Percentiles rank a stretch among this genome's conserved stretches.
Evolutionary conservation across 768 basidiomycete species (phyloP).

Genomic region (Hygrocybe punicea): DNA sequence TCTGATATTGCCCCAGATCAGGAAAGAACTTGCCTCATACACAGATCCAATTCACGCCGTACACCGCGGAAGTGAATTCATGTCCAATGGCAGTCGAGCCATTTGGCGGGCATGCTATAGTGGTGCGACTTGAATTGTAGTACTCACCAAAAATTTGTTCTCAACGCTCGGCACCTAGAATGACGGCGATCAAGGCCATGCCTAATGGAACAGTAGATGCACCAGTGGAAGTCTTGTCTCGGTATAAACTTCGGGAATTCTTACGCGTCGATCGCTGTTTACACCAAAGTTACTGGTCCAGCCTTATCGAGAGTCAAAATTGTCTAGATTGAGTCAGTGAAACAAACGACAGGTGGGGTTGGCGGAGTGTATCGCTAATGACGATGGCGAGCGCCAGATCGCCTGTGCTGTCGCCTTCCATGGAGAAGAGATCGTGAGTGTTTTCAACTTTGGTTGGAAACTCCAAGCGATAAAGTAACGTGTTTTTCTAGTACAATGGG

Average conservation of each 20-base stretch:
- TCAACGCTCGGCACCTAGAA: too few species aligned
- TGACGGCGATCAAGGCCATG: conserved; percentile 40
- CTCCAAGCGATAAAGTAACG: conserved; percentile 6
- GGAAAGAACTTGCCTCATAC: too few species aligned
- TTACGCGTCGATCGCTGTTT: conserved; percentile 91
- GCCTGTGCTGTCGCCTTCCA: conserved; percentile 89
- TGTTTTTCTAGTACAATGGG: conserved; percentile 86
- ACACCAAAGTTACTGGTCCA: conserved; percentile 77
- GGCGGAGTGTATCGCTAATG: conserved; percentile 95
- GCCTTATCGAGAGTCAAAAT: neutral
- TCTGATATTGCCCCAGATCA: too few species aligned
- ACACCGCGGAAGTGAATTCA: too few species aligned
- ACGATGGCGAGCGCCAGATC: conserved; percentile 98
- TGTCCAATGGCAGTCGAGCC: too few species aligned
- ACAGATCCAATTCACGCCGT: too few species aligned
- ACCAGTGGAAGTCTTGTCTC: conserved; percentile 31
- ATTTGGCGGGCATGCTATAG: too few species aligned
- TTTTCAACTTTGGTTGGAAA: neutral
- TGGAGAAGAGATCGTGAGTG: conserved; percentile 83
- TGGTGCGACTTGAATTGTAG: too few species aligned
- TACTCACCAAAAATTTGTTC: too few species aligned
- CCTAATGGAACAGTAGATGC: conserved; percentile 54
- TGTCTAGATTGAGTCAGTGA: conserved; percentile 5
- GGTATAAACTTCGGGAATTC: conserved; percentile 97
- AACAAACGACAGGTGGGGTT: conserved; percentile 66